Evolutionary conservation across 768 basidiomycete genomes (phyloP).

Genomic region (Phylloporus arenicola): DNA sequence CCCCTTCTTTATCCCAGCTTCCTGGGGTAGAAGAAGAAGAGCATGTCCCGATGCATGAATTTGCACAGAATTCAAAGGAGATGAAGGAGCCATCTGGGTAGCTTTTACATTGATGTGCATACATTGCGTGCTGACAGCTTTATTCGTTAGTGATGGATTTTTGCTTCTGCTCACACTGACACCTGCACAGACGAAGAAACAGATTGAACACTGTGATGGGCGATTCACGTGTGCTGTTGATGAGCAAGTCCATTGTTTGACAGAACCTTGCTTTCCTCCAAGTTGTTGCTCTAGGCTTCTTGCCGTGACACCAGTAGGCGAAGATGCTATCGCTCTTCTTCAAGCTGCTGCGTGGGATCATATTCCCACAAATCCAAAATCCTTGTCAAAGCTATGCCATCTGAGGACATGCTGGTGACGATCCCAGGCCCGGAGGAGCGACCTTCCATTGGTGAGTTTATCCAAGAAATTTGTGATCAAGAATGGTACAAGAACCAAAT

Average conservation of each 20-base stretch:
- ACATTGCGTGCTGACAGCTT: neutral
- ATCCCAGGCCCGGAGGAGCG: no score
- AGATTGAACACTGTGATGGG: no score
- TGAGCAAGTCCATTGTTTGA: conserved; percentile 43
- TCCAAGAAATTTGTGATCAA: conserved; percentile 52
- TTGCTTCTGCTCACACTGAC: conserved; percentile 37
- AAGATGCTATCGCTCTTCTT: conserved; percentile 60
- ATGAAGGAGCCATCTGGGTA: conserved; percentile 26
- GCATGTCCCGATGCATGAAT: conserved; percentile 46
- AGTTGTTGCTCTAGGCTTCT: no score
- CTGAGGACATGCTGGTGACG: no score
- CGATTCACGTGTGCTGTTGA: no score
- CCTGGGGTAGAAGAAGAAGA: conserved; percentile 34
- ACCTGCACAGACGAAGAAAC: conserved; percentile 56
- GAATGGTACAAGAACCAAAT: conserved; percentile 73
- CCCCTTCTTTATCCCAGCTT: no score
- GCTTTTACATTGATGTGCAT: neutral
- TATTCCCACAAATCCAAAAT: no score
- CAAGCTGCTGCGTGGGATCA: no score
- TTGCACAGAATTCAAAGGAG: conserved; percentile 43
- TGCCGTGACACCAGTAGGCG: no score
- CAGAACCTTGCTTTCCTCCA: neutral
- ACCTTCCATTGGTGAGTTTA: conserved; percentile 50
- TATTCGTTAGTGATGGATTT: conserved; percentile 13
- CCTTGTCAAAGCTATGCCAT: no score